Base-by-base conservation (phyloP, 305 asterid species). In the Fraxinus dipetala region DNA sequence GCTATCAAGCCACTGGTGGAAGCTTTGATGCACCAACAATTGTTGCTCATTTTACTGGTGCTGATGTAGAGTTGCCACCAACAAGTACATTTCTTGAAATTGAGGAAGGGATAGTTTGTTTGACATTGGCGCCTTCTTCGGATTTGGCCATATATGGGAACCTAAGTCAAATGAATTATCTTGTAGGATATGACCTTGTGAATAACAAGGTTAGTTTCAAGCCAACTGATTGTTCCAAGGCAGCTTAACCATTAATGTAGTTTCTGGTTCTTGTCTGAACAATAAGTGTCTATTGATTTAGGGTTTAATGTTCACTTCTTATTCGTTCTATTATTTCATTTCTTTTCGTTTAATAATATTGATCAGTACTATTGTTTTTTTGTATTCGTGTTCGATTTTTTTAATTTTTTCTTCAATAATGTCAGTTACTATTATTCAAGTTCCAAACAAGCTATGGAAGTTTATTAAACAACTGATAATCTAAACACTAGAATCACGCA, bases 181-280 rank as follows among this genome's bases (percentile, higher is more conserved):
- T 73, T 1, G 56, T 87, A 6, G 87, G 79, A 16, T 87, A 85
- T 80, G 90, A 85, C 83, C 69, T 87, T 10, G 84, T 7, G 14
- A 40, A 35, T 0, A 31, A 30, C 14, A 81, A 28, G 36, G 43
- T 85, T 51, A 36, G 82, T 4, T 85, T 87, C 80, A 5, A 22
- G 84, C 79, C 82, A 18, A 59, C 85, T 2, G 84, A 87, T 70
- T 87, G 90, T 24, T 48, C 90, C 5, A 80, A 83, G 79, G 18
- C 34, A 0, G 2, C 73, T 9, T 65, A 1, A 65, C 4, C 3
- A 22, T 8, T 9, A 24, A 24, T 24, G 35, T 65, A 3, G 73
- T 65, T 61, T 61, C 70, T 6, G 3, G 30, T 0, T 22, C 30
- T 5, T 59, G 70, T 59, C 28, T 59, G 24, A 59, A 59, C 9